Percentiles rank a stretch among this genome's conserved stretches.
These are phyloP conservation scores for Elsinoe ampelina DNA, from an alignment of 2,329 filamentous ascomycete genomes.

Conservation along the genomic window DNA sequence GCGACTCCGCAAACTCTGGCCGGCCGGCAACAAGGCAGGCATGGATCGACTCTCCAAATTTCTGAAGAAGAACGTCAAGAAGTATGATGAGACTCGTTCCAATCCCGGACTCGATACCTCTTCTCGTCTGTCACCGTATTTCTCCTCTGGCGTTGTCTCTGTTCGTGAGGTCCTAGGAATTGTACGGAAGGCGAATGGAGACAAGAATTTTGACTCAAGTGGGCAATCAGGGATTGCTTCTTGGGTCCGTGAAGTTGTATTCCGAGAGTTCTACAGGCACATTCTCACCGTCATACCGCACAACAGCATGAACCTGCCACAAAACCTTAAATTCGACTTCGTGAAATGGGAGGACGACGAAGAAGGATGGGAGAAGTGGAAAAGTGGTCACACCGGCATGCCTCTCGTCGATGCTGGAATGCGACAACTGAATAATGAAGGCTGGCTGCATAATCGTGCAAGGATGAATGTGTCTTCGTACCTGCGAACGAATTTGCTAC, in stretches of 20 bases:
- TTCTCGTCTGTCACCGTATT: conserved; percentile 36
- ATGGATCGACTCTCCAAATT: conserved; percentile 34
- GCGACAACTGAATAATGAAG: conserved; percentile 41
- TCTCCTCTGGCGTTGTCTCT: conserved; percentile 37
- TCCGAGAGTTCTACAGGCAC: conserved; percentile 43
- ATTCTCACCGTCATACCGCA: conserved; percentile 39
- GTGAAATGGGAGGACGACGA: conserved; percentile 44
- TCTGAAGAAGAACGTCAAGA: conserved; percentile 26
- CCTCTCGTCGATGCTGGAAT: conserved; percentile 45
- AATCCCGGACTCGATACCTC: conserved; percentile 36
- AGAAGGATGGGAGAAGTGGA: conserved; percentile 42
- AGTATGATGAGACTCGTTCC: conserved; percentile 34
- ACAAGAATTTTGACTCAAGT: conserved; percentile 34
- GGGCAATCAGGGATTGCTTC: conserved; percentile 29
- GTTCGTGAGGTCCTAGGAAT: conserved; percentile 38
- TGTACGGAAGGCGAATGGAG: conserved; percentile 34
- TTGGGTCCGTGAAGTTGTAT: conserved; percentile 45
- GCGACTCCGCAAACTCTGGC: conserved; percentile 37
- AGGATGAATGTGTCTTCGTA: conserved; percentile 44
- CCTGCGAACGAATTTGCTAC: conserved; percentile 39
- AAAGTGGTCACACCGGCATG: conserved; percentile 37
- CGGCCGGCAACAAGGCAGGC: conserved; percentile 35
- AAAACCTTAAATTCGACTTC: conserved; percentile 44
- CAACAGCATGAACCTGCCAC: conserved; percentile 41
- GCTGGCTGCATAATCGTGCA: conserved; percentile 44